Base-by-base conservation (phyloP, 2,329 filamentous ascomycete genomes). In the Trichoderma polysporum region DNA sequence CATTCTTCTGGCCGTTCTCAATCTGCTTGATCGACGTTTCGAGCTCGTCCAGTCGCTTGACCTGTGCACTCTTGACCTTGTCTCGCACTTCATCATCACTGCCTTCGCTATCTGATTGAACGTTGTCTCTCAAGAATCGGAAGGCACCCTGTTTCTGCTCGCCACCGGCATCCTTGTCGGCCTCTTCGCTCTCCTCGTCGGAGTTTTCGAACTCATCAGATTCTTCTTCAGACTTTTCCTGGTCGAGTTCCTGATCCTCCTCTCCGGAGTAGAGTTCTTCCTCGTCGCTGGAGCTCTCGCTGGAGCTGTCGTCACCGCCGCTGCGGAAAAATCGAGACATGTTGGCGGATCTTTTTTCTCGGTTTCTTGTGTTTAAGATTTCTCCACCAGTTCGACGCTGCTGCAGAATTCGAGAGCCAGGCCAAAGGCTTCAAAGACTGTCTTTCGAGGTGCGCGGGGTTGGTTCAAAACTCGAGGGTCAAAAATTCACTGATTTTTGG, bases 251-350 rank as follows among this genome's bases (percentile, higher is more conserved):
- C 71, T 82, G 73, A 74, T 79, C 78, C 72, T 79, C 77, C 71
- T 78, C 76, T 68, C 76, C 76, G 74, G 86, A 88, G 88, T 96
- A 96, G 82, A 97, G 90, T 82, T 98, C 94, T 75, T 97, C 94
- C 76, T 58, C 54, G 75, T 97, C 94, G 76, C 93, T 97, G 86
- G 92, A 93, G 84, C 88, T 94, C 82, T 97, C 94, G 85, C 89
- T 92, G 77, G 94, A 97, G 88, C 94, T 97, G 82, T 97, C 94
- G 84, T 87, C 85, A 76, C 90, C 91, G 80, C 91, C 91, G 71
- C 93, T 91, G 87, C 93, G 91, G 87, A 98, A 98, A 83, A 98
- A 99, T 84, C 93, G 91, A 87, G 95, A 98, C 91, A 94, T 95
- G 70, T 78, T 91, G 83, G 79, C 75, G 72, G 70, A 71, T 62